Evolutionary conservation across 495 filamentous ascomycete species (phyloP), one percentile per base, ranked within the genome.

Genomic region (Extremus antarcticus): DNA sequence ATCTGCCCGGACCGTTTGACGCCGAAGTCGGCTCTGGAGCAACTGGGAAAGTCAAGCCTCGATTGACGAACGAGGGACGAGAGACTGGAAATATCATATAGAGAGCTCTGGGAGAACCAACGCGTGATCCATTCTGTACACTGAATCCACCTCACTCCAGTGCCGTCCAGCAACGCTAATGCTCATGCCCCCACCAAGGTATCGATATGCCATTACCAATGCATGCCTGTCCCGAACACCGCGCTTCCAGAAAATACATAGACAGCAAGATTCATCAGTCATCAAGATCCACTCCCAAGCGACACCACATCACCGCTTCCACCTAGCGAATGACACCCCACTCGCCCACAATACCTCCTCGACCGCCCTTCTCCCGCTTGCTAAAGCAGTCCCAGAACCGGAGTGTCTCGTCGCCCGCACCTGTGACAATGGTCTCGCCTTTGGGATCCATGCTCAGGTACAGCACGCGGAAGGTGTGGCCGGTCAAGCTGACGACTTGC

Each of bases 371-470:
- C 73, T 67, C 81, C 76, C 61, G 75, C 75, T 74, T 85, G 72
- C 78, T 79, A 72, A 97, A 97, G 19, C 90, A 87, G 63, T 92
- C 92, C 92, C 92, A 98, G 74, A 98, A 97, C 48, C 92, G 70
- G 53, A 98, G 70, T 0, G 92, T 98, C 70, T 98, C 92, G 60
- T 98, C 92, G 2, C 92, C 92, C 7, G 94, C 94, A 22, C 92
- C 92, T 0, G 92, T 98, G 11, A 98, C 92, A 25, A 98, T 86
- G 7, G 86, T 86, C 61, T 88, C 80, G 13, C 92, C 92, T 63
- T 97, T 92, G 0, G 92, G 94, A 56, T 88, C 94, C 90, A 97
- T 97, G 7, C 90, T 89, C 21, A 98, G 77, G 68, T 97, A 98
- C 3, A 98, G 76, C 3, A 98, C 92, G 50, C 92, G 81, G 70